Evolutionary conservation across 2,329 filamentous ascomycete genomes (phyloP).

Genomic region (Fusarium mangiferae): DNA sequence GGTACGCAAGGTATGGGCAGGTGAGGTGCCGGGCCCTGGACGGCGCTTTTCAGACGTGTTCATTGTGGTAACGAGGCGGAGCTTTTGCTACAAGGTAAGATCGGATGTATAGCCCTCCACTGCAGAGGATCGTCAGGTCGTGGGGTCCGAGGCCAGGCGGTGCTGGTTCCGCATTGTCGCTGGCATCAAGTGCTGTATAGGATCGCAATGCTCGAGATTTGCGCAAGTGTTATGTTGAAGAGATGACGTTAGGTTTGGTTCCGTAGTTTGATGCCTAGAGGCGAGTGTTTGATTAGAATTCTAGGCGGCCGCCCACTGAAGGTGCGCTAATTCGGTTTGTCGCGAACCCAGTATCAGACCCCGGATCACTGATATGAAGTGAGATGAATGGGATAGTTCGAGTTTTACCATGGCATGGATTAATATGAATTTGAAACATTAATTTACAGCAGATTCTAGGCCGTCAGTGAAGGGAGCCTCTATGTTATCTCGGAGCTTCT

Average conservation of each 20-base stretch:
- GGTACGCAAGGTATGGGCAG: constrained; percentile 29
- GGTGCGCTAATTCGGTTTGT: constrained; percentile 14
- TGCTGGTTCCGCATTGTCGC: constrained; percentile 47
- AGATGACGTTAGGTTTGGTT: constrained; percentile 27
- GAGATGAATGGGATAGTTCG: background rate
- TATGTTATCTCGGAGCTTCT: background rate
- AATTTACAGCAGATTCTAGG: background rate
- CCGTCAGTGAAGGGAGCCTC: background rate
- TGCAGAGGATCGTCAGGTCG: constrained; percentile 41
- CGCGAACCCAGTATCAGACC: constrained; percentile 1
- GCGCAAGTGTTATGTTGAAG: constrained; percentile 1
- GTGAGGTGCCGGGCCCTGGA: constrained; percentile 44
- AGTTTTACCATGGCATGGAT: background rate
- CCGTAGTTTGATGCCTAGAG: constrained; percentile 36
- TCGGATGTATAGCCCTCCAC: constrained; percentile 24
- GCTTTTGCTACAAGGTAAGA: constrained; percentile 13
- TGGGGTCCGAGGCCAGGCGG: constrained; percentile 41
- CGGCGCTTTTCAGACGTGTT: constrained; percentile 59
- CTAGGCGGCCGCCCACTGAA: constrained; percentile 33
- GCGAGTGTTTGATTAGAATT: background rate
- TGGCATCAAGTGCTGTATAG: constrained; percentile 29
- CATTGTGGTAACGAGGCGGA: constrained; percentile 45
- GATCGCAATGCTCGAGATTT: background rate
- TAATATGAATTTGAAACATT: background rate
- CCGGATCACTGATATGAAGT: background rate